Base-by-base conservation (phyloP, 73 alveolate genomes). In the Stentor coeruleus region DNA sequence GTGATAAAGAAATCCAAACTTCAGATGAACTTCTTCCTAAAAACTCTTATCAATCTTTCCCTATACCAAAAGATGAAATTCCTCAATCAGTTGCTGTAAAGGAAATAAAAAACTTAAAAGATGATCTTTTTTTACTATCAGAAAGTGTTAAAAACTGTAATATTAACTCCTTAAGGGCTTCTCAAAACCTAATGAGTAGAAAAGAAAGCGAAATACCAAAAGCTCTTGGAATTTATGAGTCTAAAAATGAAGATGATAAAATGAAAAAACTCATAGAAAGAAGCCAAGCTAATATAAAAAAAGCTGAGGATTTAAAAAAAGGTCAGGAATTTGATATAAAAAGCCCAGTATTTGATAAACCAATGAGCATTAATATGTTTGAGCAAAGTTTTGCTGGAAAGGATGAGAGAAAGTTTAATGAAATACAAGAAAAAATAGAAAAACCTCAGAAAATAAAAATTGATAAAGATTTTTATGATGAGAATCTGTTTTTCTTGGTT, bases 1-100 rank as follows among this genome's bases (percentile, higher is more conserved):
- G 79, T 66, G 79, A 66, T 66, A 66, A 66, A 66, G 79, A 66
- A 66, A 66, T 66, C 36, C 79, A 66, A 66, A 31, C 79, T 0
- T 37, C n/a, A 28, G n/a, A 20, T 66, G 79, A 66, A 49, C 28
- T 6, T 20, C n/a, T n/a, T n/a, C n/a, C n/a, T n/a, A n/a, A n/a
- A n/a, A n/a, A n/a, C n/a, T n/a, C n/a, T n/a, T n/a, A n/a, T n/a
- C 66, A 49, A 20, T 11, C 6, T 20, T 20, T 11, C 6, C 6
- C 66, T 49, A 11, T 49, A 49, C 6, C 6, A 49, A 20, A 11
- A 6, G 66, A 6, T 49, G 66, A 49, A 49, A 11, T 49, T 49
- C 66, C 66, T 49, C 66, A 49, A 20, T 49, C 66, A 49, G 66
- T 11, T 49, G 66, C 66, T 11, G 20, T 49, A 49, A 49, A 49